phyloP scores from a whole-genome alignment of 768 basidiomycete genomes.

The Tephrocybe sp. region DNA sequence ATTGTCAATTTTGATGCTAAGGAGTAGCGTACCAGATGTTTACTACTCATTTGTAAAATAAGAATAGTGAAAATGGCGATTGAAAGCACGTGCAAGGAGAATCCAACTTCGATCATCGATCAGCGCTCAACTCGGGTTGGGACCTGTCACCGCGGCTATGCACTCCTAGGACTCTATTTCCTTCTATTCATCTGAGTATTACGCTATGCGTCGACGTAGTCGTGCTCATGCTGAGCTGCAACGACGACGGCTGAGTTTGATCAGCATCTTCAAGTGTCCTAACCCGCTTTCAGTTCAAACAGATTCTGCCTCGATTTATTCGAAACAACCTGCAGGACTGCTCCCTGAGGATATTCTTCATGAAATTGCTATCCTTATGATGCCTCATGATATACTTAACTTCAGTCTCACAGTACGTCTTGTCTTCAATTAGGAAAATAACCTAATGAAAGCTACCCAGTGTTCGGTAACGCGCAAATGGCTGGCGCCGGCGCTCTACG shows the following conservation, averaged over 20 bases:
- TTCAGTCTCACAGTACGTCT: constrained; percentile 38
- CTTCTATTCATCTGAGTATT: no score
- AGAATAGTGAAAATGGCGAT: no score
- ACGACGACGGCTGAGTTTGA: constrained; percentile 27
- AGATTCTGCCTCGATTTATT: constrained; percentile 21
- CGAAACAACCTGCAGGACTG: constrained; percentile 22
- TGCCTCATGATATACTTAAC: constrained; percentile 36
- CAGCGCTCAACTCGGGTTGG: no score
- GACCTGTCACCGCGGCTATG: no score
- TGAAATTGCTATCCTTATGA: constrained; percentile 34
- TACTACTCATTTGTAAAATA: not conserved
- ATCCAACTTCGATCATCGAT: no score
- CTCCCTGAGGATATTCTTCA: constrained; percentile 37
- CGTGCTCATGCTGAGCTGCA: no score
- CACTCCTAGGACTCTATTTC: no score
- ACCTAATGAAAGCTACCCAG: constrained; percentile 18
- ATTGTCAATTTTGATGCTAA: not conserved
- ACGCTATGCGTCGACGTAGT: no score
- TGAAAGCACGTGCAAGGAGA: no score
- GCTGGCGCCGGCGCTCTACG: constrained; percentile 40
- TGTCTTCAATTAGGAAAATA: not conserved
- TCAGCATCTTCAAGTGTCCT: constrained; percentile 26
- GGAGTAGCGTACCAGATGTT: no score
- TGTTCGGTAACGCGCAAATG: constrained; percentile 27
- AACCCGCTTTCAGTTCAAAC: constrained; percentile 28